Evolutionary conservation across 495 filamentous ascomycete species (phyloP).

Genomic region (Immersiella caudata): DNA sequence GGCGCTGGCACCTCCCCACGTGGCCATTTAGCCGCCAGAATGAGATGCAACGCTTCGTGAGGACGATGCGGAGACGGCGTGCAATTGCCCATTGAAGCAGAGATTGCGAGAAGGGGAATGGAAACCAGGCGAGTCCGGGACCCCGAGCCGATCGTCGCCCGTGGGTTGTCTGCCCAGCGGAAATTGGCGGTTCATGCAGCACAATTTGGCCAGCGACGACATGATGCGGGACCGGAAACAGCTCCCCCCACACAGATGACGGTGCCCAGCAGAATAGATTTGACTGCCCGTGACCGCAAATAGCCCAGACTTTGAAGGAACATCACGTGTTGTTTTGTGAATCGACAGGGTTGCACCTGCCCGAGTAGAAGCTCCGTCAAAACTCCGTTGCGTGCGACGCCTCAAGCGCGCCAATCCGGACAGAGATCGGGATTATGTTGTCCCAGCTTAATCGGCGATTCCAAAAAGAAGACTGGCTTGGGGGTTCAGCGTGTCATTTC

Average conservation of each 20-base stretch:
- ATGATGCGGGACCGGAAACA: background rate
- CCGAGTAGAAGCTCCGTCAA: too few relatives aligned
- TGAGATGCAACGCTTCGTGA: background rate
- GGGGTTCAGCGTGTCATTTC: too few relatives aligned
- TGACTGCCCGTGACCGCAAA: too few relatives aligned
- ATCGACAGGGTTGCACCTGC: too few relatives aligned
- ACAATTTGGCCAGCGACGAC: background rate
- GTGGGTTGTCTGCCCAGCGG: background rate
- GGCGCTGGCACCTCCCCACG: background rate
- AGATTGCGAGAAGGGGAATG: background rate
- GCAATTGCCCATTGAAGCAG: background rate
- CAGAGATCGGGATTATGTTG: too few relatives aligned
- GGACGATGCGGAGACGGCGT: background rate
- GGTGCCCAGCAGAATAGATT: too few relatives aligned
- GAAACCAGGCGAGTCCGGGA: background rate
- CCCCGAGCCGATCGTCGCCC: background rate
- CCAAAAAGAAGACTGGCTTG: too few relatives aligned
- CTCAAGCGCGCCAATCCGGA: too few relatives aligned
- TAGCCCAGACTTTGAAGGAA: too few relatives aligned
- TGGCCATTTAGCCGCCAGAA: background rate
- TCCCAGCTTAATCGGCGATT: too few relatives aligned
- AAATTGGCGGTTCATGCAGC: background rate
- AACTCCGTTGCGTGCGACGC: too few relatives aligned
- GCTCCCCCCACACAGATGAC: background rate
- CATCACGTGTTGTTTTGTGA: too few relatives aligned